Conservation (phyloP, 1,284 basidiomycete species). For the Cryptococcus floricola region DNA sequence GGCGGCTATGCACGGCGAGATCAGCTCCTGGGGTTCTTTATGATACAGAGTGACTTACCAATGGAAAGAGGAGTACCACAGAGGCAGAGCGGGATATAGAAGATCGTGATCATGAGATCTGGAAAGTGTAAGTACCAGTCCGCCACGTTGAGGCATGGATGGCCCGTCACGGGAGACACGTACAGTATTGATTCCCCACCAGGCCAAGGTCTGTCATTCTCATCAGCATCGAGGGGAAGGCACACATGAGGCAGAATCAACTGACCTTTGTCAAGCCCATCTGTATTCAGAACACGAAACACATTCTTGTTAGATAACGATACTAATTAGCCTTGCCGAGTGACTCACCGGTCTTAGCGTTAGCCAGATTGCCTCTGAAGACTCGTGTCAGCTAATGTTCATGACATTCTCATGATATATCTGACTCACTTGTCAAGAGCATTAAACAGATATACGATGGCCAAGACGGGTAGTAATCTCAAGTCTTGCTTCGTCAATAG, state of each 20-base stretch:
- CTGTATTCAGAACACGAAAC: conserved; percentile 10
- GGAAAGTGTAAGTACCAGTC: background rate
- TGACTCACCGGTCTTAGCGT: conserved; percentile 52
- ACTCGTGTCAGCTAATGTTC: too few relatives aligned
- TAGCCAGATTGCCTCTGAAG: conserved; percentile 52
- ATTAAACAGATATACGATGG: conserved; percentile 38
- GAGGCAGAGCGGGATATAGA: conserved; percentile 26
- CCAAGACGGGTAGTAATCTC: conserved; percentile 14
- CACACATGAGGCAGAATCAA: background rate
- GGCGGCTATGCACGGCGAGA: conserved; percentile 36
- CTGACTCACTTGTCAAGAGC: conserved; percentile 52
- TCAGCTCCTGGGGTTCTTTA: background rate
- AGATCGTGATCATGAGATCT: conserved; percentile 21
- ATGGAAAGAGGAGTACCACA: conserved; percentile 55
- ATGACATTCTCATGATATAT: background rate
- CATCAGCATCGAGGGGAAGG: background rate
- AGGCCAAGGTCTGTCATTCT: conserved; percentile 26
- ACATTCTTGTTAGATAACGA: background rate
- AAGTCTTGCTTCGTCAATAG: conserved; percentile 13
- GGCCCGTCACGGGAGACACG: background rate
- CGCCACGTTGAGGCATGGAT: background rate
- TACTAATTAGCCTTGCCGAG: background rate
- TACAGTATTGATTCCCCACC: conserved; percentile 25
- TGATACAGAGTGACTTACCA: conserved; percentile 3
- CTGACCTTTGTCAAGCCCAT: conserved; percentile 49